Conservation (phyloP, 768 basidiomycete genomes). For the Trametes meyenii region DNA sequence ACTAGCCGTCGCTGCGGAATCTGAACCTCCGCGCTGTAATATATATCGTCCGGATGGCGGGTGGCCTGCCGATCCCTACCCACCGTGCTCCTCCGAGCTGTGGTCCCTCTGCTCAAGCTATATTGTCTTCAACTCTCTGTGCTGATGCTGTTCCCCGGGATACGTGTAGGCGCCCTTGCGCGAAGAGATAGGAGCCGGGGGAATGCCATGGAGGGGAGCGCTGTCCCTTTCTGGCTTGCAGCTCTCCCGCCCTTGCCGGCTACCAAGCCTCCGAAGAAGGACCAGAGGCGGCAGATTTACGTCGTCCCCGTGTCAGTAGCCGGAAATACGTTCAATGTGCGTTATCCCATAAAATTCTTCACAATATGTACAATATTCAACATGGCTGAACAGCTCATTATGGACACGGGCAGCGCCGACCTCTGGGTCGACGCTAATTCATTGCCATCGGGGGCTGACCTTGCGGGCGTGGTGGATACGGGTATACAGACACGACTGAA, state of each 20-base stretch:
- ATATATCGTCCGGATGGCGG: no score
- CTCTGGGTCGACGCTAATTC: constrained; percentile 9
- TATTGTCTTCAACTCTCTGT: no score
- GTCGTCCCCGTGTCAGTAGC: neutral
- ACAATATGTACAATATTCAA: neutral
- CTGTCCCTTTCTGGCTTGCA: neutral
- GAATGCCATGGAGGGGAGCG: neutral
- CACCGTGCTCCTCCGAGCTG: no score
- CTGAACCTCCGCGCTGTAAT: no score
- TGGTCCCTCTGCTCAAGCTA: no score
- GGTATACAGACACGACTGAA: neutral
- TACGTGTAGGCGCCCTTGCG: no score
- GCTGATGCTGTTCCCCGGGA: no score
- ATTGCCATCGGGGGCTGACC: neutral
- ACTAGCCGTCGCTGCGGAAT: no score
- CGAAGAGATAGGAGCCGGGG: no score
- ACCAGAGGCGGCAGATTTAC: neutral
- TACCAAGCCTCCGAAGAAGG: neutral
- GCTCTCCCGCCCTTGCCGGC: neutral
- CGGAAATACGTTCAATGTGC: neutral
- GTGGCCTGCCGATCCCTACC: no score
- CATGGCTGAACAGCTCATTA: neutral
- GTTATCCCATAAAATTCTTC: neutral
- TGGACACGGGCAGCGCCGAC: constrained; percentile 8
- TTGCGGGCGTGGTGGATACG: neutral